Evolutionary conservation across 805 yeast species (phyloP), one percentile per base, ranked within the genome.

Genomic region (Nakazawaea ishiwadae): DNA sequence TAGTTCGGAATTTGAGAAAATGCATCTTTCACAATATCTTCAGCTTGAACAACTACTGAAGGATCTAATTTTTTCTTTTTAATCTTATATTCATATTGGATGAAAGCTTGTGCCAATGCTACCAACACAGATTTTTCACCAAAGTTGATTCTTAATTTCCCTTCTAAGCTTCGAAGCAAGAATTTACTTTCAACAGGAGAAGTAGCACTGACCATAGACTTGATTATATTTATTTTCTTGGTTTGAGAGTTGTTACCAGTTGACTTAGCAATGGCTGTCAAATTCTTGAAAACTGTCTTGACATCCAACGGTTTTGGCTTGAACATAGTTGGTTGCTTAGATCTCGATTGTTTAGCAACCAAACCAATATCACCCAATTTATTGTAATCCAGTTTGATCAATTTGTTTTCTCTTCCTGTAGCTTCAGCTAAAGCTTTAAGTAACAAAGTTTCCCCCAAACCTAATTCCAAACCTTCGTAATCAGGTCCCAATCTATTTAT

Each of bases 401-500:
- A 86, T 3, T 78, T 65, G 1, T 77, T 50, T 0, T 90, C 73
- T 42, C 95, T 71, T 1, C 99, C 99, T 14, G 96, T 90, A 37
- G 95, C 78, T 54, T 86, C 96, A 27, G 89, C 79, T 31, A 93
- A 77, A 0, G 98, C 93, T 54, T 90, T 93, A 53, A 90, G 79
- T 20, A 93, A 65, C 9, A 93, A 58, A 2, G 95, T 80, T 59
- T 93, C 99, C 14, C 99, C 99, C 2, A 93, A 70, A 0, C 99
- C 99, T 19, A 93, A 68, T 55, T 93, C 99, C 44, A 91, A 65
- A 23, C 95, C 97, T 56, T 88, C 96, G 56, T 93, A 93, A 58
- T 93, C 99, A 0, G 99, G 99, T 0, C 97, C 96, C 8, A 90
- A 65, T 46, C 91, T 68, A 58, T 91, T 91, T 56, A 91, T 89